phyloP scores from a whole-genome alignment of 495 filamentous ascomycete genomes.

The Lophiostoma macrostomum region DNA sequence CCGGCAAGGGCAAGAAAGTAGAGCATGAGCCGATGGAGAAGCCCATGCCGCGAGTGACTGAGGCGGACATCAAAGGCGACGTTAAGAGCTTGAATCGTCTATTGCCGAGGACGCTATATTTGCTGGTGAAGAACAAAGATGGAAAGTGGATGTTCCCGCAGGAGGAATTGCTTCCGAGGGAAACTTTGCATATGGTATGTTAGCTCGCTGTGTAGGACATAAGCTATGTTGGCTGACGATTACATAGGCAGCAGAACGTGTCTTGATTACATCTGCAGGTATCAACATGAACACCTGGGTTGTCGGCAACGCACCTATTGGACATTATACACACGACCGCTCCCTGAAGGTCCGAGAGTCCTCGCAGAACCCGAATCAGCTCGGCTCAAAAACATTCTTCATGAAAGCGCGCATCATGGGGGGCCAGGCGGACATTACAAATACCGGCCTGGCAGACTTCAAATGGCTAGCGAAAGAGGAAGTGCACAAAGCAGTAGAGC shows the following conservation, averaged over 20 bases:
- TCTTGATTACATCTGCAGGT: constrained; percentile 71
- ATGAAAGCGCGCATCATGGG: constrained; percentile 94
- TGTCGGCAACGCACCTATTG: constrained; percentile 84
- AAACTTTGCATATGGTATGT: constrained; percentile 78
- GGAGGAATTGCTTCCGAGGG: constrained; percentile 60
- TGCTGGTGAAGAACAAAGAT: constrained; percentile 69
- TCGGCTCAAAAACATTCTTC: constrained; percentile 84
- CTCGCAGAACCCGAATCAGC: constrained; percentile 38
- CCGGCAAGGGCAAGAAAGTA: constrained; percentile 14
- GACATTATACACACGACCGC: constrained; percentile 62
- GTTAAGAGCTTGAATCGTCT: constrained; percentile 70
- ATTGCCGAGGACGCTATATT: constrained; percentile 77
- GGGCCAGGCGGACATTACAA: constrained; percentile 79
- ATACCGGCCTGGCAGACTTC: constrained; percentile 77
- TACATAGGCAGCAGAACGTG: constrained; percentile 72
- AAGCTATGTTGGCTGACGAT: constrained; percentile 7
- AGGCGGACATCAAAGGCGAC: constrained; percentile 77
- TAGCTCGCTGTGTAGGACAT: not conserved
- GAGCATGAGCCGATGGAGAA: constrained; percentile 67
- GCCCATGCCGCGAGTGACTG: constrained; percentile 67
- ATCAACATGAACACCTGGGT: constrained; percentile 99
- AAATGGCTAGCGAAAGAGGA: constrained; percentile 92
- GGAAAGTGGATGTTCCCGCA: constrained; percentile 77
- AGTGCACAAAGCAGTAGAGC: constrained; percentile 59
- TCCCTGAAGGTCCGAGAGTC: constrained; percentile 40